Percentiles rank a stretch among this genome's conserved stretches.
Evolutionary conservation across 169 alveolate genomes (phyloP).

Genomic region (Eimeria zaria): DNA sequence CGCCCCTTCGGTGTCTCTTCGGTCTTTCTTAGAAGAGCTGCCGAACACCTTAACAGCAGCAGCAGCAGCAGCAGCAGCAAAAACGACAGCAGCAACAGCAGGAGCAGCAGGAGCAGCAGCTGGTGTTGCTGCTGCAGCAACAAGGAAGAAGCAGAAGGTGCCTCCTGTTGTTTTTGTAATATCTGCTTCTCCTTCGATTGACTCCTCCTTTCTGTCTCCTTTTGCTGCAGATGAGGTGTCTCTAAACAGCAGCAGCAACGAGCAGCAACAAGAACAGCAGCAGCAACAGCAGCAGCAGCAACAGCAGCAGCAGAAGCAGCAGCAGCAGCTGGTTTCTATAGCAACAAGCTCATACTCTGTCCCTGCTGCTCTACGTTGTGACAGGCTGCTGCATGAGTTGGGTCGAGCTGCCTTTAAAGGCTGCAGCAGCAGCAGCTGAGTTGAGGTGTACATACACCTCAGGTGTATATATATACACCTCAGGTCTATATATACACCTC

Average conservation of each 20-base stretch:
- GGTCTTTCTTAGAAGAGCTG: background rate
- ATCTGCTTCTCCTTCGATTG: conserved; percentile 35
- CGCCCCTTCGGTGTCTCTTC: conserved; percentile 49
- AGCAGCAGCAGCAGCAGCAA: conserved; percentile 64
- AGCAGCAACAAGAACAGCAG: no score
- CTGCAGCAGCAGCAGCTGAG: background rate
- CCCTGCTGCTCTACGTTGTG: conserved; percentile 33
- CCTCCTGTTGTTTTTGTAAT: conserved; percentile 41
- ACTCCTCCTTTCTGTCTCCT: conserved; percentile 12
- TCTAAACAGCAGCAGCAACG: background rate
- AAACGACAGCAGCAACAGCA: background rate
- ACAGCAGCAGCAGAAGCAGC: conserved; percentile 34
- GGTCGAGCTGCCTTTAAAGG: background rate
- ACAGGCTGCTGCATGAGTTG: conserved; percentile 21
- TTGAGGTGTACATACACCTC: background rate
- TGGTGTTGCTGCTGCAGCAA: background rate
- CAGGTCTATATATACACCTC: no score
- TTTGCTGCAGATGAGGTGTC: background rate
- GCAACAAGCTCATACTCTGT: background rate
- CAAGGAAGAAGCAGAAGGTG: background rate
- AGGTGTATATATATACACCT: background rate
- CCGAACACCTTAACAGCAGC: background rate
- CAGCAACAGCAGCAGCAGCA: no score
- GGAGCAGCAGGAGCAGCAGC: background rate
- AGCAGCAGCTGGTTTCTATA: conserved; percentile 1